These are phyloP conservation scores for Phytophthora pseudosyringae DNA, from an alignment of 352 stramenopile species.

Conservation along the genomic window DNA sequence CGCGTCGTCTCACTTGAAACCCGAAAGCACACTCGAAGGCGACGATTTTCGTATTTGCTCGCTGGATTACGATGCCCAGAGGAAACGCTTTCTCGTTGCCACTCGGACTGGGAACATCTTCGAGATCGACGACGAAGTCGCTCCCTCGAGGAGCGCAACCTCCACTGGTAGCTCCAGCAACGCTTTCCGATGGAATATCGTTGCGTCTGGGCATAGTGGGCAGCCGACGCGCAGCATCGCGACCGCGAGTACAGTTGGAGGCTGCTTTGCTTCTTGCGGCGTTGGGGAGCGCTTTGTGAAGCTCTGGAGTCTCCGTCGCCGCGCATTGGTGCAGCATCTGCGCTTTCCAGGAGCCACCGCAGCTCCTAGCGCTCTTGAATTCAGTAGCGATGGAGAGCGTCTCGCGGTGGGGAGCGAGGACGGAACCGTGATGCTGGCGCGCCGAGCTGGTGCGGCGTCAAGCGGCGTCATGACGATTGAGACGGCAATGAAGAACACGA, in stretches of 20 bases:
- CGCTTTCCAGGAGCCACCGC: constrained; percentile 23
- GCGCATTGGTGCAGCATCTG: constrained; percentile 35
- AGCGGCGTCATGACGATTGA: constrained; percentile 40
- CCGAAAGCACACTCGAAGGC: constrained; percentile 33
- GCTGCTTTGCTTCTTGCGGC: constrained; percentile 61
- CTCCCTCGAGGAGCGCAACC: neutral
- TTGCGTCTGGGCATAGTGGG: constrained; percentile 59
- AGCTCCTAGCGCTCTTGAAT: constrained; percentile 34
- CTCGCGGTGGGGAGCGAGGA: constrained; percentile 64
- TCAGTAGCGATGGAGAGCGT: constrained; percentile 54
- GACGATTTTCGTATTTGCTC: constrained; percentile 79
- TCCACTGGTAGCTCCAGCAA: neutral
- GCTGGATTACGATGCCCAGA: constrained; percentile 64
- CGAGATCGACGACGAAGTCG: constrained; percentile 45
- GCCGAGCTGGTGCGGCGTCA: constrained; percentile 23
- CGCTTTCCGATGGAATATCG: constrained; percentile 30
- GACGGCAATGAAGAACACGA: constrained; percentile 71
- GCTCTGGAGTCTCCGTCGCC: constrained; percentile 68
- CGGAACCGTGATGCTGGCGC: constrained; percentile 56
- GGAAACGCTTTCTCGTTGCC: constrained; percentile 59
- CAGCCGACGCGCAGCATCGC: constrained; percentile 32
- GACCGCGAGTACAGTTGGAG: constrained; percentile 35
- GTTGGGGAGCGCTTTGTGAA: constrained; percentile 45
- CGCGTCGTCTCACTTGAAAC: constrained; percentile 1
- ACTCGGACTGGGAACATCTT: constrained; percentile 67